These are phyloP conservation scores for Cladosporium sp. DNA, from an alignment of 2,329 filamentous ascomycete genomes.

Conservation along the genomic window DNA sequence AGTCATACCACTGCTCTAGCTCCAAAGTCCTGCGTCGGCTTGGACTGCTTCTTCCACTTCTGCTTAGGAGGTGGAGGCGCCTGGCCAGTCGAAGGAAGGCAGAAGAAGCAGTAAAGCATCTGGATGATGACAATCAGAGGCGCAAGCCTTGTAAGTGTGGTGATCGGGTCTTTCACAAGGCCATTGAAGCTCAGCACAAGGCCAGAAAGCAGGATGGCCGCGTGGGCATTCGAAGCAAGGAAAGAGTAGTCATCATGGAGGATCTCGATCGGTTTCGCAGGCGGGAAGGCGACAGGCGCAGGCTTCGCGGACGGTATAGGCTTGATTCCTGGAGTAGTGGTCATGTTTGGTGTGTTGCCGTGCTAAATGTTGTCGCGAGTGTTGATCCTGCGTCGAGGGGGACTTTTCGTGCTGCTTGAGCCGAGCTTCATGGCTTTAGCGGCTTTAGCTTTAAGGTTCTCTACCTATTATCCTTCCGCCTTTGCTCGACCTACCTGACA, in stretches of 20 bases:
- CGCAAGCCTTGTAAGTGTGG: slow-evolving; percentile 58
- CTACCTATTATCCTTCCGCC: no score
- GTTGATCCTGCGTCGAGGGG: slow-evolving; percentile 1
- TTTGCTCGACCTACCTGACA: no score
- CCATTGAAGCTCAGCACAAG: slow-evolving; percentile 61
- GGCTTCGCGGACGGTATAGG: slow-evolving; percentile 15
- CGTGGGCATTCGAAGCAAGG: slow-evolving; percentile 62
- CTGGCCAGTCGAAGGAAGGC: slow-evolving; percentile 52
- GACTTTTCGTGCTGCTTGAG: not conserved
- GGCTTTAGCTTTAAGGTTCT: no score
- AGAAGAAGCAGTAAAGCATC: slow-evolving; percentile 53
- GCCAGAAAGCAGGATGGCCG: slow-evolving; percentile 60
- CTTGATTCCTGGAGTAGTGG: slow-evolving; percentile 12
- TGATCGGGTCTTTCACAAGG: slow-evolving; percentile 66
- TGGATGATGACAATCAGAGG: slow-evolving; percentile 63
- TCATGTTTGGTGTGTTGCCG: slow-evolving; percentile 14
- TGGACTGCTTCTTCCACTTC: slow-evolving; percentile 45
- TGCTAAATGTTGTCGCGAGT: not conserved
- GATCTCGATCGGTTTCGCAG: slow-evolving; percentile 27
- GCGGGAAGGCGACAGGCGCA: slow-evolving; percentile 12
- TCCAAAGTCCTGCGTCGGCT: slow-evolving; percentile 47
- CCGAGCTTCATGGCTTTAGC: no score
- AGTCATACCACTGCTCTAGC: slow-evolving; percentile 40
- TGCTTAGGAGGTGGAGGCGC: slow-evolving; percentile 41
- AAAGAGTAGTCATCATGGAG: slow-evolving; percentile 25